Conservation (phyloP, 345 rosid species). For the Punica granatum region DNA sequence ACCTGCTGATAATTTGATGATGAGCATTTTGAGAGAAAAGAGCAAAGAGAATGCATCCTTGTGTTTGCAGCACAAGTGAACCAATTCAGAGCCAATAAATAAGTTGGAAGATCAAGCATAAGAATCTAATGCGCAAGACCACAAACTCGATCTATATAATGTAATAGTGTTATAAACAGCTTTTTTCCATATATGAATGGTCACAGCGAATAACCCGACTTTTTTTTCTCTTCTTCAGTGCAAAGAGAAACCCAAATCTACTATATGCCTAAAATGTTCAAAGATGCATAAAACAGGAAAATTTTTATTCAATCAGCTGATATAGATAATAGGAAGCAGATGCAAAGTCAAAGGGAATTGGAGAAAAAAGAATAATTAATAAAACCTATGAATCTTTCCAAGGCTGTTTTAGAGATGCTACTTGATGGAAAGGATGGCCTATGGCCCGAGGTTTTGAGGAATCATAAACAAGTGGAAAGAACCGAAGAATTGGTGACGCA, state of each 20-base stretch:
- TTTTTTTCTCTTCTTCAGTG: too few species aligned
- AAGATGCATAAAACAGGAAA: conserved; percentile 4
- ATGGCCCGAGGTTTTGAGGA: conserved; percentile 14
- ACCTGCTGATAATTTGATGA: conserved; percentile 30
- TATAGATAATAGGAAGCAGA: conserved; percentile 16
- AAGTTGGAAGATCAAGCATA: not conserved
- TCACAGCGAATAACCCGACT: conserved; percentile 1
- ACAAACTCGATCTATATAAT: not conserved
- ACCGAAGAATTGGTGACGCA: not conserved
- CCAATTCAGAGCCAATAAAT: conserved; percentile 2
- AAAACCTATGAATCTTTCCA: not conserved
- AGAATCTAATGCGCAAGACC: not conserved
- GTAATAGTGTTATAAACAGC: not conserved
- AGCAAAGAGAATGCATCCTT: conserved; percentile 15
- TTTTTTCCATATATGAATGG: not conserved
- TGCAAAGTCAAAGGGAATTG: conserved; percentile 21
- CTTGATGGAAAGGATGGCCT: conserved; percentile 14
- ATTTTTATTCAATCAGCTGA: not conserved
- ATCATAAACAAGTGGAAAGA: conserved; percentile 3
- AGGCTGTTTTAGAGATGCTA: conserved; percentile 11
- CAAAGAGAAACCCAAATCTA: too few species aligned
- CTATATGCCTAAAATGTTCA: conserved; percentile 3
- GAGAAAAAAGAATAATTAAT: not conserved
- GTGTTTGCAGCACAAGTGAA: conserved; percentile 1
- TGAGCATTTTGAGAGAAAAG: conserved; percentile 15